These are phyloP conservation scores for Thermothielavioides terrestris DNA, from an alignment of 495 filamentous ascomycete species.

Conservation along the genomic window DNA sequence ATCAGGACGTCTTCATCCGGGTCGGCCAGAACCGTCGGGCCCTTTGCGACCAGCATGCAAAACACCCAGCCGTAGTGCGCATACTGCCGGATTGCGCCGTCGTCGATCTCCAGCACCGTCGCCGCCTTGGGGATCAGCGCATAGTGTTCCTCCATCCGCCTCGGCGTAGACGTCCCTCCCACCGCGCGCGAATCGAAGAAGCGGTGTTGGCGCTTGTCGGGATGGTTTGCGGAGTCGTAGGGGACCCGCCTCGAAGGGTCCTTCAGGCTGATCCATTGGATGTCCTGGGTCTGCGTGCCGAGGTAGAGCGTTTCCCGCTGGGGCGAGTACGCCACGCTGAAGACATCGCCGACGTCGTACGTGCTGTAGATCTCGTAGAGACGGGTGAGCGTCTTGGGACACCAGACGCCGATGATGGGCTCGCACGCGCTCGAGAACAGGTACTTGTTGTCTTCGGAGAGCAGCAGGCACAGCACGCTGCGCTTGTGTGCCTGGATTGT, in stretches of 20 bases:
- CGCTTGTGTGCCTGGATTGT: slow-evolving; percentile 79
- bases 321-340: slow-evolving; percentile 79
- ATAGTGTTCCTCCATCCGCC: slow-evolving; percentile 45
- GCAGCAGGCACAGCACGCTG: slow-evolving; percentile 76
- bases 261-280: slow-evolving; percentile 57
- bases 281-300: slow-evolving; percentile 88
- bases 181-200: slow-evolving; percentile 92
- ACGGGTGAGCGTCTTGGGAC: slow-evolving; percentile 34
- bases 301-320: slow-evolving; percentile 75
- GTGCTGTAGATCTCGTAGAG: slow-evolving; percentile 87
- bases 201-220: slow-evolving; percentile 71
- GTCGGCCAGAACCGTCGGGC: slow-evolving; percentile 49
- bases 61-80: slow-evolving; percentile 94
- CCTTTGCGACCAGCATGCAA: slow-evolving; percentile 77
- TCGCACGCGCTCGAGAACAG: slow-evolving; percentile 93
- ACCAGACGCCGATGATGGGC: slow-evolving; percentile 78
- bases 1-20: slow-evolving; percentile 70
- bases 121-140: slow-evolving; percentile 48
- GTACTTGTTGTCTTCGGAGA: slow-evolving; percentile 62
- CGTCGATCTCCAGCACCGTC: slow-evolving; percentile 67
- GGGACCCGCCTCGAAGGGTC: slow-evolving; percentile 42
- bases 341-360: slow-evolving; percentile 93
- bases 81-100: slow-evolving; percentile 73
- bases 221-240: slow-evolving; percentile 59
- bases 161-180: slow-evolving; percentile 67